phyloP scores from a whole-genome alignment of 2,329 filamentous ascomycete species.

The Colletotrichum truncatum region DNA sequence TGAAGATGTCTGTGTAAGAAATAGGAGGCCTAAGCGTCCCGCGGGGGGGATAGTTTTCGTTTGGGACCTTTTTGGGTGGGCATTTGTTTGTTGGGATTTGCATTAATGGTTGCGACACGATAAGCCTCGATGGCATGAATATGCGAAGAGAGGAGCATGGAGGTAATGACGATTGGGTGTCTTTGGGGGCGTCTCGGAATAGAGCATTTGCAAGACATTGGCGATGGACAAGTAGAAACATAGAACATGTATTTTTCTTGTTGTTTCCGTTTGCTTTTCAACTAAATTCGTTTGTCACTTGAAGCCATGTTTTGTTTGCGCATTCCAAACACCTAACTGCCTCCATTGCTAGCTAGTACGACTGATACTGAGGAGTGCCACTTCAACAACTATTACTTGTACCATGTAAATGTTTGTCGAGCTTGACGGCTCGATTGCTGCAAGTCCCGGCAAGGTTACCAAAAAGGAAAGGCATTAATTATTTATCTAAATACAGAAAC shows the following conservation, averaged over 20 bases:
- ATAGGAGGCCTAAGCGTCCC: neutral
- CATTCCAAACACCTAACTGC: too few relatives aligned
- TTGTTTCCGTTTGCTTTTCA: neutral
- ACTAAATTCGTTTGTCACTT: too few relatives aligned
- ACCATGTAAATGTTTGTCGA: neutral
- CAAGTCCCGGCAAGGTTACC: neutral
- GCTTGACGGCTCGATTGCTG: neutral
- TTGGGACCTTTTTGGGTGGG: slow-evolving; percentile 6
- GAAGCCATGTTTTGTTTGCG: too few relatives aligned
- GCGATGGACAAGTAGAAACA: neutral
- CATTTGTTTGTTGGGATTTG: slow-evolving; percentile 20
- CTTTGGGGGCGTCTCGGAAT: neutral
- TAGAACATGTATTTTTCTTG: neutral
- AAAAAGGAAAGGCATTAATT: too few relatives aligned
- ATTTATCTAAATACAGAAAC: too few relatives aligned
- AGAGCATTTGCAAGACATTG: neutral
- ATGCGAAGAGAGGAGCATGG: slow-evolving; percentile 14
- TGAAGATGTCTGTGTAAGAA: slow-evolving; percentile 94
- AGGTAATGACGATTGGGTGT: neutral
- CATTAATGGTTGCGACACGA: slow-evolving; percentile 24
- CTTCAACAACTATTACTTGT: neutral
- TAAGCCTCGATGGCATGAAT: slow-evolving; percentile 16
- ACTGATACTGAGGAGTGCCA: neutral
- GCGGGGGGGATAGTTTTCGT: neutral
- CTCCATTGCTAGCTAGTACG: too few relatives aligned